These are phyloP conservation scores for Grosmannia penicillata DNA, from an alignment of 2,329 filamentous ascomycete species.

Conservation along the genomic window DNA sequence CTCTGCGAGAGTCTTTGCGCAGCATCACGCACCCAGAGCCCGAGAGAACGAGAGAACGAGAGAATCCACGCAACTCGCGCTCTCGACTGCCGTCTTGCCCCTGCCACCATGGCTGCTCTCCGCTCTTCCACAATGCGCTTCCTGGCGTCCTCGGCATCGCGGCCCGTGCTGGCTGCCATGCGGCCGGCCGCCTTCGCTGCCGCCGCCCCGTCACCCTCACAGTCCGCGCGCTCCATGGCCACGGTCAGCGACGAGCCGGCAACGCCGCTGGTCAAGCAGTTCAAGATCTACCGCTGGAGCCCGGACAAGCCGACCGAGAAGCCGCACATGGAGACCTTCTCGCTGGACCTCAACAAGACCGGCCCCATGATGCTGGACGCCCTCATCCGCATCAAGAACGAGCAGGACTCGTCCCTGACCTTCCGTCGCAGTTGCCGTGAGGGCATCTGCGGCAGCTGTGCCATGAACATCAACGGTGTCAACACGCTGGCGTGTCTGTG, in stretches of 20 bases:
- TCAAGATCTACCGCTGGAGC: constrained; percentile 98
- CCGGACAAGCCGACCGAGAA: constrained; percentile 85
- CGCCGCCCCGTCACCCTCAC: constrained; percentile 10
- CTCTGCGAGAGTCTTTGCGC: too few relatives aligned
- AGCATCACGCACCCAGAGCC: neutral
- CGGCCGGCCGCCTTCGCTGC: constrained; percentile 21
- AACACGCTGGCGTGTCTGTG: constrained; percentile 97
- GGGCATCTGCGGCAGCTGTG: constrained; percentile 96
- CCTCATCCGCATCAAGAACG: constrained; percentile 96
- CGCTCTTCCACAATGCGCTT: constrained; percentile 40
- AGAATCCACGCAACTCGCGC: neutral
- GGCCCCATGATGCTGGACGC: constrained; percentile 97
- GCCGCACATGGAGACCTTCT: constrained; percentile 90
- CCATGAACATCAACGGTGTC: constrained; percentile 99
- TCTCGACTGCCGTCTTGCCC: neutral
- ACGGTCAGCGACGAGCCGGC: constrained; percentile 36
- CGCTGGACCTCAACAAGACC: constrained; percentile 94
- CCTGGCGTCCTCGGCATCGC: constrained; percentile 24
- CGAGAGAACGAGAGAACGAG: too few relatives aligned
- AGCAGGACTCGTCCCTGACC: constrained; percentile 89
- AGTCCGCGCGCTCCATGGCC: constrained; percentile 36
- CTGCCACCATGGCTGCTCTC: constrained; percentile 41
- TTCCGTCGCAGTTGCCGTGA: constrained; percentile 94
- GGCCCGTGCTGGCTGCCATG: constrained; percentile 9
- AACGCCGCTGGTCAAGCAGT: constrained; percentile 68